Evolutionary conservation across 768 basidiomycete species (phyloP).

Genomic region (Tricholoma hemisulphureum): DNA sequence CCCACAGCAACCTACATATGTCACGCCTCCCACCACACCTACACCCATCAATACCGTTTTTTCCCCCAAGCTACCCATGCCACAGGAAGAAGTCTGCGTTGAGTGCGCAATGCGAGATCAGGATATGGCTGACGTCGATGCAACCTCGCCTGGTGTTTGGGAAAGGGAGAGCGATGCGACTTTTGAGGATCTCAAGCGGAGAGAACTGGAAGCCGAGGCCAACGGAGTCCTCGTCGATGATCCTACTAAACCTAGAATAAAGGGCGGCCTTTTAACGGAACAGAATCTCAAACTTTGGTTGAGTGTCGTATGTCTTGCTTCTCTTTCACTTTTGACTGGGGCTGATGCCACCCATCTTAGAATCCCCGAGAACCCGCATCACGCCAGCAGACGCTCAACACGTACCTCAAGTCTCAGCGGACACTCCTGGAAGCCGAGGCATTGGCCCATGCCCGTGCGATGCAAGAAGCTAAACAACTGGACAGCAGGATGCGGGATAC

Average conservation of each 20-base stretch:
- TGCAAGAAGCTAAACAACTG: conserved; percentile 73
- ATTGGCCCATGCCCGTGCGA: conserved; percentile 70
- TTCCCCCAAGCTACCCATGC: conserved; percentile 53
- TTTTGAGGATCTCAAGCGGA: conserved; percentile 71
- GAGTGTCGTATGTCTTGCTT: conserved; percentile 56
- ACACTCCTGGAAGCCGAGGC: conserved; percentile 81
- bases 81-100: conserved; percentile 83
- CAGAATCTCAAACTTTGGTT: conserved; percentile 81
- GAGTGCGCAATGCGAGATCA: conserved; percentile 99
- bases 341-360: conserved; percentile 39
- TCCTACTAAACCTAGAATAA: conserved; percentile 57
- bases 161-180: conserved; percentile 83
- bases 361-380: conserved; percentile 89
- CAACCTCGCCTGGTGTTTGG: conserved; percentile 85
- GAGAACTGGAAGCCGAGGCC: conserved; percentile 69
- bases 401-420: conserved; percentile 81
- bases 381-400: conserved; percentile 75
- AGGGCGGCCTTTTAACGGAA: conserved; percentile 69
- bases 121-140: conserved; percentile 96
- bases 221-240: conserved; percentile 49
- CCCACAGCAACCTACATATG: conserved; percentile 76
- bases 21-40: conserved; percentile 53
- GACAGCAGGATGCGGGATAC: conserved; percentile 79
- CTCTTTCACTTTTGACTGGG: conserved; percentile 1
- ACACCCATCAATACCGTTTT: conserved; percentile 63